Evolutionary conservation across 2,329 filamentous ascomycete genomes (phyloP).

Genomic region (Xylariomycetidae sp.): DNA sequence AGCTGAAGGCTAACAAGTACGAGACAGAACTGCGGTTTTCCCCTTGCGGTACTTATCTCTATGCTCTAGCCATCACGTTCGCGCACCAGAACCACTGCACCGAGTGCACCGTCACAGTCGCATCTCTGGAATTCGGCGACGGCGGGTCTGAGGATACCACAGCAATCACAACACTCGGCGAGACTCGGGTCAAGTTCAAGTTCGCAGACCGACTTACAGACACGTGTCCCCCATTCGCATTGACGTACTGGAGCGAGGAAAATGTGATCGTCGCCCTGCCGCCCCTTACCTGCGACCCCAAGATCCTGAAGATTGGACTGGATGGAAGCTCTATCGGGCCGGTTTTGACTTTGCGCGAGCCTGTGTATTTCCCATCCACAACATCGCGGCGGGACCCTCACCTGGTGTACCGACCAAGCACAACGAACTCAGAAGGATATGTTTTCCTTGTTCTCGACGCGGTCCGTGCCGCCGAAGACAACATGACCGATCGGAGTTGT

Average conservation of each 20-base stretch:
- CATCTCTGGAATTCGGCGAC: background rate
- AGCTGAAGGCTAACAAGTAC: background rate
- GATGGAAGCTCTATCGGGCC: background rate
- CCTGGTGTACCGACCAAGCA: slow-evolving; percentile 3
- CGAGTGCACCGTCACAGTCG: slow-evolving; percentile 2
- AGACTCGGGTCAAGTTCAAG: slow-evolving; percentile 1
- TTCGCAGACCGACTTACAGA: slow-evolving; percentile 2
- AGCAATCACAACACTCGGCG: slow-evolving; percentile 1
- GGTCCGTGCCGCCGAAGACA: background rate
- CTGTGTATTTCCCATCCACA: slow-evolving; percentile 7
- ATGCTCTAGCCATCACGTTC: slow-evolving; percentile 4
- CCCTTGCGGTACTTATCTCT: slow-evolving; percentile 1
- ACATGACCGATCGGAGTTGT: background rate
- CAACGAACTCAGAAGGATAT: slow-evolving; percentile 5
- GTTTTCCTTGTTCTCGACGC: slow-evolving; percentile 7
- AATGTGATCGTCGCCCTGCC: slow-evolving; percentile 7
- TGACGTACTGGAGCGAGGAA: slow-evolving; percentile 5
- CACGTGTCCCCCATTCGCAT: slow-evolving; percentile 3
- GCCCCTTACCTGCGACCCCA: slow-evolving; percentile 7
- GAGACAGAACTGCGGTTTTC: slow-evolving; percentile 7
- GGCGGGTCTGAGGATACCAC: background rate
- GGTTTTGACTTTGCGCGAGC: slow-evolving; percentile 4
- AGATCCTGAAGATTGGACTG: slow-evolving; percentile 8
- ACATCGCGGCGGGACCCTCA: slow-evolving; percentile 5
- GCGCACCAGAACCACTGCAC: background rate